Evolutionary conservation across 192 early-diverging fungal genomes (phyloP), one percentile per base, ranked within the genome.

Genomic region (Spinellus fusiger): DNA sequence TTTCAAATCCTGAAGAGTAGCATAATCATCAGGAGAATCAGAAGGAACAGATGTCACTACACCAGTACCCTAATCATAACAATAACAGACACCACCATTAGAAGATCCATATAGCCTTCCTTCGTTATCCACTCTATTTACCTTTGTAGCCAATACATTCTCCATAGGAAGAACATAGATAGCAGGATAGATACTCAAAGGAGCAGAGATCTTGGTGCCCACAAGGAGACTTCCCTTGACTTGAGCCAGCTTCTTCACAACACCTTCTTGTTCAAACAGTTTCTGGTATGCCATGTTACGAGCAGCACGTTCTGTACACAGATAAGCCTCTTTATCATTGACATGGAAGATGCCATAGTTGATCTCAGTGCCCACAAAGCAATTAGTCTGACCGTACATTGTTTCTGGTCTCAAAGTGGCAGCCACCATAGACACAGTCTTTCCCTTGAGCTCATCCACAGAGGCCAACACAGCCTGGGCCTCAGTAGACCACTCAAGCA

Each of bases 361-460:
- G 59, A 99, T 77, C 31, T 89, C 87, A n/a, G 86, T 82, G 54
- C 93, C 94, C 26, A 98, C 93, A 69, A 88, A 98, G 75, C 95
- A 98, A 77, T 98, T 98, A 57, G 94, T 99, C 74, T 98, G 94
- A 57, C 93, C 97, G 68, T 98, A 97, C 95, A 99, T 99, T 68
- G 97, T 99, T 78, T 99, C 97, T 3, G 97, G 97, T 28, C 94
- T 84, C 53, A 98, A 77, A 52, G 97, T 99, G 48, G 92, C 97
- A 20, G 97, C 95, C 13, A 98, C 93, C 59, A 96, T 74, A 73
- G 78, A 99, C 23, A 99, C 71, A 29, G 83, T 81, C 75, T 94
- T 91, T 47, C 80, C 84, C 22, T 75, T 80, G 28, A 96, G 75
- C 22, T 63, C 79, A 28, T 83, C 73, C 29, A 79, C 59, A 27